Evolutionary conservation across 2,329 filamentous ascomycete genomes (phyloP).

Genomic region (Paramyrothecium sp.): DNA sequence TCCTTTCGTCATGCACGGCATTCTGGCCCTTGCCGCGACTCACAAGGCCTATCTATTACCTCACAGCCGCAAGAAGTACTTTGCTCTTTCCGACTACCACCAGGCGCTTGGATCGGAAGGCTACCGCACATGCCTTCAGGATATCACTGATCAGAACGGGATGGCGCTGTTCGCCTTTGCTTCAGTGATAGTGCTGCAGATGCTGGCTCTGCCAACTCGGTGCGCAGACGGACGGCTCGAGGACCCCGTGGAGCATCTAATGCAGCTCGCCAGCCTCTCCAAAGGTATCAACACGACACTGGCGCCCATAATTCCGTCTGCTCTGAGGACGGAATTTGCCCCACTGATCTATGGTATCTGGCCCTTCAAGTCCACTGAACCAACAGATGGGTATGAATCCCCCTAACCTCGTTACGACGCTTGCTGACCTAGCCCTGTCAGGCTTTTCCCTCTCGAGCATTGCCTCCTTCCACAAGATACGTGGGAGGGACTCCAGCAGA

Average conservation of each 20-base stretch:
- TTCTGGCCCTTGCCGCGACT: slow-evolving; percentile 24
- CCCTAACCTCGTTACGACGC: background rate
- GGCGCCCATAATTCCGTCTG: slow-evolving; percentile 9
- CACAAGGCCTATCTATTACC: slow-evolving; percentile 28
- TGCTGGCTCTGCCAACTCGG: slow-evolving; percentile 18
- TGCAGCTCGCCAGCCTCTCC: slow-evolving; percentile 17
- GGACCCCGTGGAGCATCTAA: slow-evolving; percentile 15
- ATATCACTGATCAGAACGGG: slow-evolving; percentile 15
- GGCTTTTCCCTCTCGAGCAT: slow-evolving; percentile 14
- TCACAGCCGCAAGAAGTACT: slow-evolving; percentile 17
- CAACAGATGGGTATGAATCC: slow-evolving; percentile 1
- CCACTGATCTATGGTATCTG: slow-evolving; percentile 19
- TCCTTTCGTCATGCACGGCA: slow-evolving; percentile 26
- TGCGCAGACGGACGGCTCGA: slow-evolving; percentile 12
- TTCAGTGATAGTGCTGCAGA: slow-evolving; percentile 32
- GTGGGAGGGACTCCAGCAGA: slow-evolving; percentile 14
- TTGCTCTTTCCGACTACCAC: slow-evolving; percentile 24
- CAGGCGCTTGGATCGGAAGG: slow-evolving; percentile 26
- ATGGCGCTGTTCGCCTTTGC: slow-evolving; percentile 39
- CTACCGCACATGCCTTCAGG: slow-evolving; percentile 19
- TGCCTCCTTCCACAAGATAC: slow-evolving; percentile 17
- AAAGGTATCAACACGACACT: slow-evolving; percentile 18
- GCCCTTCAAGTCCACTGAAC: slow-evolving; percentile 5
- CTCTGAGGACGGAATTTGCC: slow-evolving; percentile 20
- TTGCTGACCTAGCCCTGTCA: background rate